Percentiles rank a stretch among this genome's conserved stretches.
Conservation (phyloP, 2,329 filamentous ascomycete species). For the Raffaelea albimanens region DNA sequence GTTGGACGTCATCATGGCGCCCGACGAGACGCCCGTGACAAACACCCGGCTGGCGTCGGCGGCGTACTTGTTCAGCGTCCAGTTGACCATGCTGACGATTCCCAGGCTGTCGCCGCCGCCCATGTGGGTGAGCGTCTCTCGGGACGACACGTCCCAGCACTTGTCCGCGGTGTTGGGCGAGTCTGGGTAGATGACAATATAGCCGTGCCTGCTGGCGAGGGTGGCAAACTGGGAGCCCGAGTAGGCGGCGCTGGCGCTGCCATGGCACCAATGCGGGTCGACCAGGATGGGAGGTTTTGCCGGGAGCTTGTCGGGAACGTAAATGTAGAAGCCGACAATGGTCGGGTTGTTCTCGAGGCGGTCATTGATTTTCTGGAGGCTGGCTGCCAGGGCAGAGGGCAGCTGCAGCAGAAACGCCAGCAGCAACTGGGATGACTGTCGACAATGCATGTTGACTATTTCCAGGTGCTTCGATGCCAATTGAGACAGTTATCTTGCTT, state of each 20-base stretch:
- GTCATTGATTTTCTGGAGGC: conserved; percentile 4
- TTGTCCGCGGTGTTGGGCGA: conserved; percentile 27
- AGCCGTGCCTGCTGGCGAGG: conserved; percentile 42
- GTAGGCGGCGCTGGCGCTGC: conserved; percentile 40
- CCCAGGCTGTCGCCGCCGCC: conserved; percentile 41
- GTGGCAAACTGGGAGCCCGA: conserved; percentile 40
- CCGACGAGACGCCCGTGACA: conserved; percentile 39
- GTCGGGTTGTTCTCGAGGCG: conserved; percentile 35
- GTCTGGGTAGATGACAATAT: conserved; percentile 36
- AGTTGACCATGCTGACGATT: conserved; percentile 45
- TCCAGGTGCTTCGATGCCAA: too few species aligned
- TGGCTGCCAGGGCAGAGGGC: neutral
- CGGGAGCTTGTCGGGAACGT: conserved; percentile 32
- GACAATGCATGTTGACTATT: too few species aligned
- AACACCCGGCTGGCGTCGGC: conserved; percentile 39
- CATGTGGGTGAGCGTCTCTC: conserved; percentile 35
- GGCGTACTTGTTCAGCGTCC: conserved; percentile 34
- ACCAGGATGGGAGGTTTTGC: conserved; percentile 41
- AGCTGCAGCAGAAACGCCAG: neutral
- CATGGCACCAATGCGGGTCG: conserved; percentile 48
- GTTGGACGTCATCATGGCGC: conserved; percentile 48
- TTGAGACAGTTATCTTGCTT: too few species aligned
- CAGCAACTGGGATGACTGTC: too few species aligned
- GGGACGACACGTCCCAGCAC: conserved; percentile 52
- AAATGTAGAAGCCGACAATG: conserved; percentile 43